A percentile compares a stretch with the other conserved stretches of the same genome.
Evolutionary conservation across 1,139 yeast genomes (phyloP).

Genomic region (Zhuliangozyma parablackwelliae): DNA sequence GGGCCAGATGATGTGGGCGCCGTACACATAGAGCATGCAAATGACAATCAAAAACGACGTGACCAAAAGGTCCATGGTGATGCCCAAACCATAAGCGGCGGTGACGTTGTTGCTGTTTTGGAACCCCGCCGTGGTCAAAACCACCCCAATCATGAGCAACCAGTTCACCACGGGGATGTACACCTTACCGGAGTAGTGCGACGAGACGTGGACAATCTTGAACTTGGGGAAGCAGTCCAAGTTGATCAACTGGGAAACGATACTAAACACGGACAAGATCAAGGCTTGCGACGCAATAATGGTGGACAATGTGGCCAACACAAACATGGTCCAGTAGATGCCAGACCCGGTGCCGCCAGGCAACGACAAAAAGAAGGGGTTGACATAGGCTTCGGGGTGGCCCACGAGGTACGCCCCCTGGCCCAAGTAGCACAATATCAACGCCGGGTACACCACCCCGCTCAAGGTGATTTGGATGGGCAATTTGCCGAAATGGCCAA

Average conservation of each 20-base stretch:
- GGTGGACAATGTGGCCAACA: conserved; percentile 50
- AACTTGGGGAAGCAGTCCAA: conserved; percentile 53
- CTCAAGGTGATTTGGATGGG: conserved; percentile 48
- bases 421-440: conserved; percentile 51
- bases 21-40: conserved; percentile 44
- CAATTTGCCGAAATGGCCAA: conserved; percentile 50
- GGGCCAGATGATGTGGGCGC: conserved; percentile 29
- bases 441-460: conserved; percentile 46
- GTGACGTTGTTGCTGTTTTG: conserved; percentile 47
- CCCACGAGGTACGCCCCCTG: conserved; percentile 49
- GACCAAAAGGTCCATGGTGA: conserved; percentile 49
- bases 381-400: conserved; percentile 36
- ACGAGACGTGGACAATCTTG: conserved; percentile 41
- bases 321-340: conserved; percentile 50
- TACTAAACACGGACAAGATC: conserved; percentile 52
- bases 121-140: conserved; percentile 50
- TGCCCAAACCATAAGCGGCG: conserved; percentile 59
- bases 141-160: conserved; percentile 46
- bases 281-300: conserved; percentile 60
- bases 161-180: conserved; percentile 49
- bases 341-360: conserved; percentile 47
- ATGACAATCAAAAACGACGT: conserved; percentile 45
- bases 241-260: conserved; percentile 47
- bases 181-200: conserved; percentile 41
- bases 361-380: conserved; percentile 45